Conservation (phyloP, 495 filamentous ascomycete species). For the Pseudoneurospora amorphoporcata region DNA sequence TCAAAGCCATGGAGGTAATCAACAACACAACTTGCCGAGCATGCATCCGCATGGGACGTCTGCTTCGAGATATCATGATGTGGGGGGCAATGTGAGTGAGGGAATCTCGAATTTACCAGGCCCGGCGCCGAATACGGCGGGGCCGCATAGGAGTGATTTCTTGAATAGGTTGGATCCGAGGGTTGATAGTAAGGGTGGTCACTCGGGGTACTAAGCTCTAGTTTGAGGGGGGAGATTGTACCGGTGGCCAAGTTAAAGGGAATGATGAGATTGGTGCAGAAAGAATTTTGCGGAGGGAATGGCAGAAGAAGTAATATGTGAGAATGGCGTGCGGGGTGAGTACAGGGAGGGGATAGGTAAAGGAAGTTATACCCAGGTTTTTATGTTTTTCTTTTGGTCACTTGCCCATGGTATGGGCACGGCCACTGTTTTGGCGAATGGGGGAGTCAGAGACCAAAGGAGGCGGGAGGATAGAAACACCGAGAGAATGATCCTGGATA, state of each 20-base stretch:
- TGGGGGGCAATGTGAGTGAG: not conserved
- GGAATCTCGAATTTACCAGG: conserved; percentile 7
- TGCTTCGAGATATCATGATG: not conserved
- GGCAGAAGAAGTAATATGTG: not conserved
- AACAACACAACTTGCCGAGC: not conserved
- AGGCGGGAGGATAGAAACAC: too few relatives aligned
- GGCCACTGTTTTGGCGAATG: too few relatives aligned
- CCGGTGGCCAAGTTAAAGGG: not conserved
- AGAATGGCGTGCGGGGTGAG: not conserved
- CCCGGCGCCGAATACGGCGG: conserved; percentile 30
- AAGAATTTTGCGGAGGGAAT: too few relatives aligned
- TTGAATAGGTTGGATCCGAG: conserved; percentile 43
- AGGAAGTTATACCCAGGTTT: not conserved
- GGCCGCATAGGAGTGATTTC: conserved; percentile 39
- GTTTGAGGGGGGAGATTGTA: not conserved
- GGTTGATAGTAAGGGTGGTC: conserved; percentile 27
- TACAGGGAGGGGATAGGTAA: too few relatives aligned
- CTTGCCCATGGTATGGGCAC: too few relatives aligned
- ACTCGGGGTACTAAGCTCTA: not conserved
- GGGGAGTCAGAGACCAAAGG: too few relatives aligned
- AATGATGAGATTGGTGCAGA: too few relatives aligned
- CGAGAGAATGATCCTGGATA: too few relatives aligned
- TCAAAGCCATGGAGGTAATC: not conserved
- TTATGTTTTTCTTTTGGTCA: not conserved
- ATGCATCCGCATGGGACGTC: not conserved